Percentiles rank a stretch among this genome's conserved stretches.
Evolutionary conservation across 176 grass and related monocot species (phyloP).

Genomic region (Zoysia japonica): DNA sequence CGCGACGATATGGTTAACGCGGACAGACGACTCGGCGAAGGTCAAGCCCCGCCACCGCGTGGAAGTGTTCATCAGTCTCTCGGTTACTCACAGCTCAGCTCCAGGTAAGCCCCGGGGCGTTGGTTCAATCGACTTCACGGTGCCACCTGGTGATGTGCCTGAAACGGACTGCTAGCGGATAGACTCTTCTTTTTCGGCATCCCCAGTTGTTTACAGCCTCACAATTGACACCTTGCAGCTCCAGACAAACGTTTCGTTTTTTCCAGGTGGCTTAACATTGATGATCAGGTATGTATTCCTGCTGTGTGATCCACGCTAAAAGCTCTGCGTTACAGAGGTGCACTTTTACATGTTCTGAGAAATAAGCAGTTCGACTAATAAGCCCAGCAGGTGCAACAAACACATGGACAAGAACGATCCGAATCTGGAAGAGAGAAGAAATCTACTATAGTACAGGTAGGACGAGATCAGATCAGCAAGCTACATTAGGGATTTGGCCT

Average conservation of each 20-base stretch:
- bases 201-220: not conserved
- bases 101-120: not conserved
- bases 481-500: not conserved
- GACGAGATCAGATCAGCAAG: not conserved
- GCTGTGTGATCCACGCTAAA: too few species aligned
- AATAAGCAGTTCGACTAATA: not conserved
- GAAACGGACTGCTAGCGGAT: not conserved
- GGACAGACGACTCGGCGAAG: not conserved
- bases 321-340: too few species aligned
- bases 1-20: conserved; percentile 20
- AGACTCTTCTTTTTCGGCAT: not conserved
- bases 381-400: not conserved
- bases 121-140: not conserved
- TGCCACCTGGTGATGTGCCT: not conserved
- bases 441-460: not conserved
- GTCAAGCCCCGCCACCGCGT: not conserved
- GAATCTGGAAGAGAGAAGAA: not conserved
- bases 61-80: not conserved
- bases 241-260: conserved; percentile 9
- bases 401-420: conserved; percentile 21
- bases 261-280: too few species aligned
- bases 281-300: too few species aligned
- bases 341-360: too few species aligned
- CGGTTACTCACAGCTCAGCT: conserved; percentile 45
- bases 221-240: not conserved